Evolutionary conservation across 2,329 filamentous ascomycete genomes (phyloP), one percentile per base, ranked within the genome.

Genomic region (Colletotrichum phormii): DNA sequence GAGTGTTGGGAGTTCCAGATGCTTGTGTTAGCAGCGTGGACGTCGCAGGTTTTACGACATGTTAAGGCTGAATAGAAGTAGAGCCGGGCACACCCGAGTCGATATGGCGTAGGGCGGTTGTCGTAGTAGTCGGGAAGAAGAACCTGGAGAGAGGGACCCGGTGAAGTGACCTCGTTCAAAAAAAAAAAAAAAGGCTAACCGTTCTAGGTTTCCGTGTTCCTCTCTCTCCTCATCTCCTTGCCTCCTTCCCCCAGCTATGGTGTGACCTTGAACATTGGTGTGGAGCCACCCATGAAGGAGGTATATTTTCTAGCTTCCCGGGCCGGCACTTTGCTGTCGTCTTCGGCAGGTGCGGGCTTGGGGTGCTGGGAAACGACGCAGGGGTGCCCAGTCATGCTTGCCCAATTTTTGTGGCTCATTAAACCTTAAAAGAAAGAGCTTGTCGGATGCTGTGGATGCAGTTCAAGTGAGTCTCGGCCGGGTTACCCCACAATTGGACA

Each of bases 341-440:
- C 42, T 64, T 72, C 64, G 69, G 69, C 69, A 69, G 22, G 42
- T 72, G 33, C 65, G 65, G 55, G 60, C 55, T 37, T 54, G 55
- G 54, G 13, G 31, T 49, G 58, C 64, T 63, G 49, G 66, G 55
- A n/a, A 58, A 57, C 35, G 37, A 37, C 33, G 57, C 66, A 57
- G 49, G 66, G 31, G 46, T 22, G 8, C 26, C 61, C 29, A 31
- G 31, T 24, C 1, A 35, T 5, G 9, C 8, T 26, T 4, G 22
- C 35, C 55, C 46, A 57, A n/a, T 35, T 64, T 18, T 57, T 33
- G 67, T 57, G 66, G 66, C 60, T 73, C 67, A 73, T 73, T 35
- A 73, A 73, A 73, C 71, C 66, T 73, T 73, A 73, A 58, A 58
- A 55, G 42, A 29, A 46, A 33, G 26, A 29, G 37, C 31, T 11